Evolutionary conservation across 768 basidiomycete genomes (phyloP).

Genomic region (Suillus alpinus): DNA sequence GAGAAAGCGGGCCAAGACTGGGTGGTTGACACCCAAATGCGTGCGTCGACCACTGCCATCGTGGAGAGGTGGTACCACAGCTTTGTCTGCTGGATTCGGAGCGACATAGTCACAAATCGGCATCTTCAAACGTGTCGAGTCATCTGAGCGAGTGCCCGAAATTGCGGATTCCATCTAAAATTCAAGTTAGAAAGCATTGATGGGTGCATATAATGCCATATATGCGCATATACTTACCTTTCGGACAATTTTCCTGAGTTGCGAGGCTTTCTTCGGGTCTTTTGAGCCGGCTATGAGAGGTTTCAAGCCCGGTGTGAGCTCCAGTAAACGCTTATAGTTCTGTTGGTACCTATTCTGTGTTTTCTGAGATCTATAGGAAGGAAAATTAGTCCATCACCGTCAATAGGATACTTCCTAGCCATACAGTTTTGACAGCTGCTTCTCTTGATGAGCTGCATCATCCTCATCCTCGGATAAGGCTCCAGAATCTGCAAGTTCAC

Average conservation of each 20-base stretch:
- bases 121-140: background rate
- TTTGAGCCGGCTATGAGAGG: background rate
- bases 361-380: background rate
- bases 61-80: background rate
- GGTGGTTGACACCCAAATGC: constrained; percentile 2
- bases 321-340: background rate
- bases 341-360: background rate
- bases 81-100: background rate
- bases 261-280: background rate
- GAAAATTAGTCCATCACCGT: no score
- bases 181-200: no score
- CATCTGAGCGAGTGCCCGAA: no score
- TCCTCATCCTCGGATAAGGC: background rate
- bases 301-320: background rate
- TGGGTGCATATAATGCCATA: no score
- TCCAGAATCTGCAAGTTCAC: background rate
- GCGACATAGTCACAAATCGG: background rate
- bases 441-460: background rate
- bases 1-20: background rate
- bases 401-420: background rate
- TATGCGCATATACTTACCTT: constrained; percentile 3
- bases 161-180: constrained; percentile 5
- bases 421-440: background rate
- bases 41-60: background rate
- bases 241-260: background rate